These are phyloP conservation scores for Coriolopsis trogii DNA, from an alignment of 1,284 basidiomycete genomes.

Conservation along the genomic window DNA sequence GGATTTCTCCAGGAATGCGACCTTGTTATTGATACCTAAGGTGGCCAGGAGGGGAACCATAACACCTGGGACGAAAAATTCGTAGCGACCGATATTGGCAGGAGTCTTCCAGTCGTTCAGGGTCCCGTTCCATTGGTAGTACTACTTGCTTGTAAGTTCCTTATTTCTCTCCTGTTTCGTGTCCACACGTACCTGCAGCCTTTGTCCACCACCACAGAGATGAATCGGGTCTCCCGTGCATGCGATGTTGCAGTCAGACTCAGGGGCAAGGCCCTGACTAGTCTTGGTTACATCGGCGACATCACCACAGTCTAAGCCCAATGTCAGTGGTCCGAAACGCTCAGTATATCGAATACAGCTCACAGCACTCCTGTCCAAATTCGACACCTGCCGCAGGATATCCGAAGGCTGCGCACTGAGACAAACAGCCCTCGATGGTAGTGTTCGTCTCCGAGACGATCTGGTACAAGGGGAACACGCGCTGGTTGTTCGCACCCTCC, in stretches of 20 bases:
- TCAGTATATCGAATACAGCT: too few relatives aligned
- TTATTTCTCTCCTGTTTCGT: background rate
- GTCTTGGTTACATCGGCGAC: constrained; percentile 49
- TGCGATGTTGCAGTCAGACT: constrained; percentile 55
- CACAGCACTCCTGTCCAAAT: constrained; percentile 65
- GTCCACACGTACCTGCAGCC: constrained; percentile 31
- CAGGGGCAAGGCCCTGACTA: constrained; percentile 44
- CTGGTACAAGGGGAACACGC: constrained; percentile 59
- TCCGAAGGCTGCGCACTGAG: constrained; percentile 65
- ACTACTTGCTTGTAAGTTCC: background rate
- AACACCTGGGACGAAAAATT: constrained; percentile 67
- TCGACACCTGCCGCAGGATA: constrained; percentile 69
- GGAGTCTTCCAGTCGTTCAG: constrained; percentile 68
- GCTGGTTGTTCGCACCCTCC: constrained; percentile 36
- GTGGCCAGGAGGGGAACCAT: constrained; percentile 74
- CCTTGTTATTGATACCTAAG: constrained; percentile 76
- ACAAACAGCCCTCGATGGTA: constrained; percentile 60
- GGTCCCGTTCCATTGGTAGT: constrained; percentile 61
- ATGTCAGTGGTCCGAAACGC: too few relatives aligned
- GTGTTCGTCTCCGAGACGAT: constrained; percentile 63
- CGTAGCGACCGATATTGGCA: constrained; percentile 63
- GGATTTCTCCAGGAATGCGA: constrained; percentile 73
- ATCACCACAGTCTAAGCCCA: constrained; percentile 65
- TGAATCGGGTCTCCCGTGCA: constrained; percentile 72
- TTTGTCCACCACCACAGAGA: constrained; percentile 58